phyloP scores from a whole-genome alignment of 768 basidiomycete genomes.

The Pulveroboletus frians region DNA sequence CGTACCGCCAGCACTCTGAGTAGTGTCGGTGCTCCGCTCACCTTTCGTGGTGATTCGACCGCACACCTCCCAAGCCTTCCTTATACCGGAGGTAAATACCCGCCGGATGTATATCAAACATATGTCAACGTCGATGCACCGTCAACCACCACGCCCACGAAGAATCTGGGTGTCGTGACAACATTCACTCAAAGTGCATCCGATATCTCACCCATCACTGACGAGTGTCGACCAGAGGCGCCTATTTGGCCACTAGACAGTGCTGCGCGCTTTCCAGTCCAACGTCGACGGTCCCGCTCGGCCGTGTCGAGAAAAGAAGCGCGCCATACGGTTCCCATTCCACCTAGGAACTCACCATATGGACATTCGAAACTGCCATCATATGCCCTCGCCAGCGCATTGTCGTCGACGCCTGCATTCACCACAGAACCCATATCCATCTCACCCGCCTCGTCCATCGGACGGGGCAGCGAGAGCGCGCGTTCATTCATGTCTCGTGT shows the following conservation, averaged over 20 bases:
- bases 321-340: slow-evolving; percentile 19
- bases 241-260: slow-evolving; percentile 8
- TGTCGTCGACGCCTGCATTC: slow-evolving; percentile 26
- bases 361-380: slow-evolving; percentile 29
- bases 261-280: slow-evolving; percentile 17
- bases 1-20: slow-evolving; percentile 45
- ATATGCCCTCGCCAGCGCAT: slow-evolving; percentile 18
- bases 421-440: slow-evolving; percentile 24
- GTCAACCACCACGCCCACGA: slow-evolving; percentile 9
- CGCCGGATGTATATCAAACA: slow-evolving; percentile 30
- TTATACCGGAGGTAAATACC: slow-evolving; percentile 31
- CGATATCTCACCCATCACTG: slow-evolving; percentile 13
- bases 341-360: slow-evolving; percentile 29
- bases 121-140: slow-evolving; percentile 14
- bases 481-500: slow-evolving; percentile 21
- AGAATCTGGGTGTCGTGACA: slow-evolving; percentile 10
- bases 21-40: slow-evolving; percentile 22
- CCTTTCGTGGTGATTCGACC: slow-evolving; percentile 28
- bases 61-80: slow-evolving; percentile 29
- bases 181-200: slow-evolving; percentile 21
- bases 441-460: slow-evolving; percentile 25
- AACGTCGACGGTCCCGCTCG: slow-evolving; percentile 32
- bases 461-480: slow-evolving; percentile 26
- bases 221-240: slow-evolving; percentile 10
- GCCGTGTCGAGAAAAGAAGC: slow-evolving; percentile 32